Evolutionary conservation across 805 yeast genomes (phyloP).

Genomic region (Candida koratica): DNA sequence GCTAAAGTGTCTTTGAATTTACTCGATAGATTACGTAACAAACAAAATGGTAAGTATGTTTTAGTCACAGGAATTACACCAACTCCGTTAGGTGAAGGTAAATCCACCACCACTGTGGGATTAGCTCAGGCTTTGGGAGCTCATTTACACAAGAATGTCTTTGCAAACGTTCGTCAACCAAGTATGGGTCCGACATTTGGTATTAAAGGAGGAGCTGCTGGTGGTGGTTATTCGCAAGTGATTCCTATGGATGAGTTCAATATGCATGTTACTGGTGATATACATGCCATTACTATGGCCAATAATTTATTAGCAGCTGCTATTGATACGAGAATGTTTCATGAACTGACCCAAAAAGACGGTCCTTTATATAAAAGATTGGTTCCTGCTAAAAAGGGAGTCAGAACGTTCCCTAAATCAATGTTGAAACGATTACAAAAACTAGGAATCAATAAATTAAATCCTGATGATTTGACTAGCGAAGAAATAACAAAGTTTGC

Average conservation of each 20-base stretch:
- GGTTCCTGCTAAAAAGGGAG: constrained; percentile 72
- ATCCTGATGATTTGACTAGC: constrained; percentile 67
- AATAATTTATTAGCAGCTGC: constrained; percentile 94
- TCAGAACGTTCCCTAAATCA: constrained; percentile 60
- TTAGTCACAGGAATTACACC: constrained; percentile 98
- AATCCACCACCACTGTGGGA: constrained; percentile 94
- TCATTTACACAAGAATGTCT: constrained; percentile 72
- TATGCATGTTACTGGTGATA: constrained; percentile 96
- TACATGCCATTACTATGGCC: constrained; percentile 93
- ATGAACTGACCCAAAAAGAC: constrained; percentile 70
- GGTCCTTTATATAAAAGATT: constrained; percentile 69
- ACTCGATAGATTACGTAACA: constrained; percentile 57
- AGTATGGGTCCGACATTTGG: constrained; percentile 99
- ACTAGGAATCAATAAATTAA: constrained; percentile 63
- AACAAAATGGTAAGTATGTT: constrained; percentile 77
- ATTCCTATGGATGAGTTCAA: constrained; percentile 99
- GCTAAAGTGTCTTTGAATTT: constrained; percentile 75
- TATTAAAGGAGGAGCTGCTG: constrained; percentile 99
- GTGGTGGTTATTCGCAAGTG: constrained; percentile 97
- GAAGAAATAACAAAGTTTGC: constrained; percentile 66
- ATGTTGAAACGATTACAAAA: constrained; percentile 65
- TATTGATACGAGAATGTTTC: constrained; percentile 94
- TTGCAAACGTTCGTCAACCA: constrained; percentile 96
- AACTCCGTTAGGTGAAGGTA: constrained; percentile 97
- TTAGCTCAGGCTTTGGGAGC: constrained; percentile 96